Evolutionary conservation across 2,329 filamentous ascomycete species (phyloP).

Genomic region (Xylaria multiplex): DNA sequence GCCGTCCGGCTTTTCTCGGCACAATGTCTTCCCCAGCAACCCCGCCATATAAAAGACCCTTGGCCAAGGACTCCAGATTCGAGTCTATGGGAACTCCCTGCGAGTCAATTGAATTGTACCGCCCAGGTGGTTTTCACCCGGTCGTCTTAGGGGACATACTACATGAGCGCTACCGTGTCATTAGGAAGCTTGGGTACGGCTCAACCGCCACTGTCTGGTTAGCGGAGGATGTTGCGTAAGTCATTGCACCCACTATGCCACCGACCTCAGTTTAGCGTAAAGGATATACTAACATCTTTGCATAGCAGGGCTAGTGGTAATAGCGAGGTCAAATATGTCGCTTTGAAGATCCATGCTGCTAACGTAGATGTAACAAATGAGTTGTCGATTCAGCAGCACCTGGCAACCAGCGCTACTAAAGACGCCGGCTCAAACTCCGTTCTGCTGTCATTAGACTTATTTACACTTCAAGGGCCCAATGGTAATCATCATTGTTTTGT

Average conservation of each 20-base stretch:
- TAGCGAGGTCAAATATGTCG: background rate
- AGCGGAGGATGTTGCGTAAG: slow-evolving; percentile 2
- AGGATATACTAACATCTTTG: background rate
- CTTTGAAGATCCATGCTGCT: slow-evolving; percentile 12
- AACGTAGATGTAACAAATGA: background rate
- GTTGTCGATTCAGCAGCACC: background rate
- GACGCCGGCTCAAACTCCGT: too few species aligned
- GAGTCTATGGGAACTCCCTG: background rate
- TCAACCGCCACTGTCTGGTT: slow-evolving; percentile 6
- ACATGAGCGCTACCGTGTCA: slow-evolving; percentile 9
- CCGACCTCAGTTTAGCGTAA: background rate
- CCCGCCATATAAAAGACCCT: background rate
- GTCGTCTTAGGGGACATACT: slow-evolving; percentile 6
- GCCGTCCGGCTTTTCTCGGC: background rate
- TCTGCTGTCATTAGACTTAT: background rate
- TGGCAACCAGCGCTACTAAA: background rate
- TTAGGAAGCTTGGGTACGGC: slow-evolving; percentile 14
- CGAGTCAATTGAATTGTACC: background rate
- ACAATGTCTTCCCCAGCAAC: background rate
- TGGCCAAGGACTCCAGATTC: background rate
- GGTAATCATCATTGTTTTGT: background rate
- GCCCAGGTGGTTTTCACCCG: slow-evolving; percentile 3
- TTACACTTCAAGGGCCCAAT: slow-evolving; percentile 2
- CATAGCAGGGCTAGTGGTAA: background rate
- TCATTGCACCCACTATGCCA: background rate